Evolutionary conservation across 108 stramenopile genomes (phyloP), one percentile per base, ranked within the genome.

Genomic region (Nitzschia putrida): DNA sequence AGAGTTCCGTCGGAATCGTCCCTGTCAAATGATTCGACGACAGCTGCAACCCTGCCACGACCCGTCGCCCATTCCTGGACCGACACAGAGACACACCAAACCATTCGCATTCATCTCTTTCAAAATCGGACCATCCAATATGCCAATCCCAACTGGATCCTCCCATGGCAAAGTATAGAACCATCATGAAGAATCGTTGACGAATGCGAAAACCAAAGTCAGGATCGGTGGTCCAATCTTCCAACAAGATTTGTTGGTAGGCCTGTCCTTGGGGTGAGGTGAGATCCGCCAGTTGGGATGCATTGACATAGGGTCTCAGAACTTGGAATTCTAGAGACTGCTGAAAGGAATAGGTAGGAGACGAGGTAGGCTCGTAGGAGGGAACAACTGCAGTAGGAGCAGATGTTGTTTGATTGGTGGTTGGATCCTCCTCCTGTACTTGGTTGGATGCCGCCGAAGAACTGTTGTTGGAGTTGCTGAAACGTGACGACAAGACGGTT

Each of bases 61-160:
- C 34, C 10, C 21, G 20, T 18, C 44, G 42, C 21, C 61, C 61
- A 38, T 63, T 39, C 12, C 9, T 3, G 34, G 21, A 44, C 4
- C 61, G 42, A 39, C 44, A 45, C 18, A 63, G 43, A 11, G 65
- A 26, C 8, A 86, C 68, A 21, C 85, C 85, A 69, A 65, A 71
- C 85, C 85, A 86, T 4, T 73, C 59, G 51, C 81, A 86, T 52
- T 83, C 85, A 54, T 76, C 71, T 24, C 71, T 64, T 8, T 37
- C 58, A 21, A 64, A 55, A 42, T 55, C 47, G n/a, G 61, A 56
- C 86, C 86, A 87, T 47, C 86, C 86, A 22, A 21, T 58, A 21
- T 77, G 26, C 69, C 69, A 71, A n/a, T 45, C 23, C 73, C 73
- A 69, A 26, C 25, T 44, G 34, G 72, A 69, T 18, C 87, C 87